A percentile compares a stretch with the other conserved stretches of the same genome.
These are phyloP conservation scores for Claviceps sp. DNA, from an alignment of 2,329 filamentous ascomycete genomes.

Conservation along the genomic window DNA sequence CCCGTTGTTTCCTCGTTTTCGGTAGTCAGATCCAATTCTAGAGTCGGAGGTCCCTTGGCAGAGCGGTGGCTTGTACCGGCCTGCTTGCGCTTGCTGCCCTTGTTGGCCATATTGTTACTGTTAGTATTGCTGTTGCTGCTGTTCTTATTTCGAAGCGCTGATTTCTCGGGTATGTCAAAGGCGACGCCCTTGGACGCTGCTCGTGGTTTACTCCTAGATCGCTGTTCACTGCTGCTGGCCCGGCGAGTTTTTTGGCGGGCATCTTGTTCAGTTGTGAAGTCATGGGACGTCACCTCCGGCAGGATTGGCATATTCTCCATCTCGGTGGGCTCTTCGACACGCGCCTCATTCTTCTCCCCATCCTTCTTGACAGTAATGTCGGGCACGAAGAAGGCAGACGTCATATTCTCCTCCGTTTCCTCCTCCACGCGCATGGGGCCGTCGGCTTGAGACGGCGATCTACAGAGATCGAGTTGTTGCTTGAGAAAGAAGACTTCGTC, in stretches of 20 bases:
- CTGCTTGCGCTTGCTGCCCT: slow-evolving; percentile 28
- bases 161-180: slow-evolving; percentile 27
- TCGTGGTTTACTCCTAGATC: slow-evolving; percentile 14
- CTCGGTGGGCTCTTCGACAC: slow-evolving; percentile 17
- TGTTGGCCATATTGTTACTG: slow-evolving; percentile 23
- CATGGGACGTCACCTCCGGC: slow-evolving; percentile 21
- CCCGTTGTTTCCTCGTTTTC: slow-evolving; percentile 24
- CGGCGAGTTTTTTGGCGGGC: slow-evolving; percentile 16
- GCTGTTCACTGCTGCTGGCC: slow-evolving; percentile 14
- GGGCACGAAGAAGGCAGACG: slow-evolving; percentile 44
- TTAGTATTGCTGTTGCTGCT: slow-evolving; percentile 3
- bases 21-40: slow-evolving; percentile 15
- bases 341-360: slow-evolving; percentile 25
- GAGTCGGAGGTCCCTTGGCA: slow-evolving; percentile 6
- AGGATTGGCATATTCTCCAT: slow-evolving; percentile 16
- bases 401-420: slow-evolving; percentile 39
- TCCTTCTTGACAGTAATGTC: slow-evolving; percentile 41
- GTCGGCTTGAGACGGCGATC: slow-evolving; percentile 24
- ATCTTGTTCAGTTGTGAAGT: slow-evolving; percentile 17
- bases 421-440: slow-evolving; percentile 22
- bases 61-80: background rate
- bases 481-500: slow-evolving; percentile 33
- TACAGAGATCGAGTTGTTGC: slow-evolving; percentile 29
- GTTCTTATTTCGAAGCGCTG: slow-evolving; percentile 14
- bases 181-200: slow-evolving; percentile 19